Percentiles rank a stretch among this genome's conserved stretches.
These are phyloP conservation scores for Botrytis medusae DNA, from an alignment of 2,329 filamentous ascomycete genomes.

Conservation along the genomic window DNA sequence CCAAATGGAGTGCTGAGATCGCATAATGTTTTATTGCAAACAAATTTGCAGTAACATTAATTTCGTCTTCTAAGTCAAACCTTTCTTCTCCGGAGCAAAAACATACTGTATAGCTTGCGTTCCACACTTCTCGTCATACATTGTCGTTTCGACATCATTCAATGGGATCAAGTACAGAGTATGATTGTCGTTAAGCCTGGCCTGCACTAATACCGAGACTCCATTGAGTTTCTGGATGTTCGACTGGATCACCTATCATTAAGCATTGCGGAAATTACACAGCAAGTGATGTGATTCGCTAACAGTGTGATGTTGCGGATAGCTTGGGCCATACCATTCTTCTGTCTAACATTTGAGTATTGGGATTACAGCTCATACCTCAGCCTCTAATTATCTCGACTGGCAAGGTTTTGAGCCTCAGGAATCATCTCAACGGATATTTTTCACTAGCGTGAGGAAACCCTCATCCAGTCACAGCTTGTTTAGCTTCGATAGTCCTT, in stretches of 20 bases:
- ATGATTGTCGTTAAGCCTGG: background rate
- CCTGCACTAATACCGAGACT: background rate
- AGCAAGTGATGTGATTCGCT: background rate
- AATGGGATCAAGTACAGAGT: background rate
- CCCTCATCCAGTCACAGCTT: background rate
- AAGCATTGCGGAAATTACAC: background rate
- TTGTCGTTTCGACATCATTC: background rate
- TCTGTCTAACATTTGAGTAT: background rate
- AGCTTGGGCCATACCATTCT: too few relatives aligned
- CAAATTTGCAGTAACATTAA: background rate
- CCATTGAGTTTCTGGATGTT: background rate
- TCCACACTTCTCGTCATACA: background rate
- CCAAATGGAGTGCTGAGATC: background rate
- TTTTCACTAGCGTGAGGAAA: background rate
- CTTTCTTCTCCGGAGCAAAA: conserved; percentile 1
- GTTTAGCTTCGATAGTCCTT: background rate
- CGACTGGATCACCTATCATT: background rate
- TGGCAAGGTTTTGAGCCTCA: background rate
- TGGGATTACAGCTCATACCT: too few relatives aligned
- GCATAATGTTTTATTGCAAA: background rate
- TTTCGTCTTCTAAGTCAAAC: background rate
- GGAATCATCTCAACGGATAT: background rate
- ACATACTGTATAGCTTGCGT: background rate
- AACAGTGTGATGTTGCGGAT: background rate
- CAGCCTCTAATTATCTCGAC: background rate